Base-by-base conservation (phyloP, 305 asterid genomes). In the Plantago lanceolata region DNA sequence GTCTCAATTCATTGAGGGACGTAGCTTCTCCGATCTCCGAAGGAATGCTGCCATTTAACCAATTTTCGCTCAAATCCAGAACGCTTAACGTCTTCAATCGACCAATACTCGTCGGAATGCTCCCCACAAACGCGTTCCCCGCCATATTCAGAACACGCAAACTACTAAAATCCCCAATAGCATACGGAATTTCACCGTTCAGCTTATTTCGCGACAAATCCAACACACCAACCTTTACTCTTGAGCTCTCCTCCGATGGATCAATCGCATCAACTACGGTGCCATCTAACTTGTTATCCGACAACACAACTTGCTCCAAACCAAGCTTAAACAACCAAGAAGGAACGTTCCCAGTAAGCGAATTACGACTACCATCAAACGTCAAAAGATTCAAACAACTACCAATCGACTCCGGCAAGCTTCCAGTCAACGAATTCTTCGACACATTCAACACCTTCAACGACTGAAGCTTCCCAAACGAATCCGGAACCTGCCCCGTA, bases 1-100 rank as follows among this genome's bases (percentile, higher is more conserved):
- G 81, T 61, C 77, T 78, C 59, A 90, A 66, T 75, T 79, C 89
- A 71, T 74, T 72, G 29, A 90, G 81, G 66, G 85, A 77, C 16
- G 70, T 59, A 15, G 77, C 79, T 74, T 74, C 84, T 73, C 94
- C 95, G 21, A 91, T 81, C 72, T 86, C 96, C 37, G 19, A 50
- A 50, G 98, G 97, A 55, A 93, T 82, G 84, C 86, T 82, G 24
- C 94, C 96, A 70, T 79, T 81, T 57, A 93, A 72, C 72, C 21
- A 73, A 80, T 93, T 93, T 56, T 76, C 84, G 44, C 96, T 79
- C 74, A 90, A 78, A 76, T 87, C 96, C 29, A 93, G 74, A 71
- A 77, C 28, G 56, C 48, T 70, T 68, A 90, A 73, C 11, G 35
- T 62, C 61, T 80, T 90, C 64, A 89, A 61, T 21, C 63, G 70